Evolutionary conservation across 2,329 filamentous ascomycete species (phyloP), one percentile per base, ranked within the genome.

Genomic region (Fusarium odoratissimum): DNA sequence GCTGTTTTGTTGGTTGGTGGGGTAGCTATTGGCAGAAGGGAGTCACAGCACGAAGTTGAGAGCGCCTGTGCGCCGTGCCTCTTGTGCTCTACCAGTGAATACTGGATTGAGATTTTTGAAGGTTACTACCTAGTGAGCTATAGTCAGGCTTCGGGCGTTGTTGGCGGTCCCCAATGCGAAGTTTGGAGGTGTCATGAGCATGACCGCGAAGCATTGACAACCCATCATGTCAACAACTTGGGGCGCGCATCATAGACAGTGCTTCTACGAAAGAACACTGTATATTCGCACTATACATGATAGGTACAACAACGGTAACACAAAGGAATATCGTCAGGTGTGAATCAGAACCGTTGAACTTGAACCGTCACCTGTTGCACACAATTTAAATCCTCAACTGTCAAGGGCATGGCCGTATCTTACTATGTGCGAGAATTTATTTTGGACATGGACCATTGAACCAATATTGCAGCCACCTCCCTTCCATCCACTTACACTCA

Each of bases 121-220:
- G 21, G 28, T 17, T 28, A 14, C 8, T 4, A 21, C 48, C 30
- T 14, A 8, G 37, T 45, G 19, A 42, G n/a, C 21, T 17, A n/a
- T 30, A 25, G 8, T 12, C 25, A 60, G 31, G n/a, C 14, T n/a
- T 42, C 28, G 58, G 31, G 52, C 14, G 57, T 37, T 42, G 35
- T 45, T 48, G 49, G 46, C 17, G 54, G 37, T 40, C 37, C 37
- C 14, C 35, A 52, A 35, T 25, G 21, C 48, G 40, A 30, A 46
- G 33, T 38, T 25, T 33, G 54, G 33, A 67, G 70, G 56, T 71
- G 48, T 72, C 70, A 72, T 72, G 70, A 73, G 70, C 52, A 54
- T 65, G 40, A 64, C 40, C 64, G 55, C 65, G 30, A 58, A 44
- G 48, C 35, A 13, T 73, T 46, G 37, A 38, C 46, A 46, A 45